Conservation (phyloP, 805 yeast species). For the Kluyveromyces nonfermentans region DNA sequence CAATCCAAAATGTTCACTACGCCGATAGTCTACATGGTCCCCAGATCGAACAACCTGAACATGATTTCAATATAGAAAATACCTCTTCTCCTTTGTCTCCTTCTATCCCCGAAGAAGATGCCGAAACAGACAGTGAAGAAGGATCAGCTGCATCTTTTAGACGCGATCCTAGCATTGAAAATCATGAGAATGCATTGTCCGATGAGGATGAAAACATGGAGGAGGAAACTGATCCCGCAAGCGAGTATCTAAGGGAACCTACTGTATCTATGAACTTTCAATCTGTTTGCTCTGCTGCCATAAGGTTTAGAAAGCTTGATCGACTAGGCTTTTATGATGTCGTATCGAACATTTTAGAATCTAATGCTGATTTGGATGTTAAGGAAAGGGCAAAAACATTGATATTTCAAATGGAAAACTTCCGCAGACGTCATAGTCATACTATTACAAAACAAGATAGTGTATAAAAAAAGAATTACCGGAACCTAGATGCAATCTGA, state of each 20-base stretch:
- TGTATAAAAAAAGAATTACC: not conserved
- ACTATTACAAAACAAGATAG: not conserved
- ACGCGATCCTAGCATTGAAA: not conserved
- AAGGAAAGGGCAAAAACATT: slow-evolving; percentile 25
- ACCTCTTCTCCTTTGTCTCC: not conserved
- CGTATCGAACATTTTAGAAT: slow-evolving; percentile 14
- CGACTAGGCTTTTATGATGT: slow-evolving; percentile 22
- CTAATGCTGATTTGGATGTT: slow-evolving; percentile 2
- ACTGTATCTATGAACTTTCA: slow-evolving; percentile 4
- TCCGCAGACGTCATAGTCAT: slow-evolving; percentile 13
- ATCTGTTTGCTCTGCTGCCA: slow-evolving; percentile 15
- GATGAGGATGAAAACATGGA: slow-evolving; percentile 4
- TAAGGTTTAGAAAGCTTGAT: slow-evolving; percentile 23
- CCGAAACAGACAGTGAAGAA: not conserved
- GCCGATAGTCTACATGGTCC: not conserved
- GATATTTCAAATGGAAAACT: slow-evolving; percentile 25
- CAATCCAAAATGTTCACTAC: slow-evolving; percentile 8
- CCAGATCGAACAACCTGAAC: not conserved
- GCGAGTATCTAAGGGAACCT: not conserved
- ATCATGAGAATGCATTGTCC: not conserved
- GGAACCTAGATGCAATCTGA: not conserved
- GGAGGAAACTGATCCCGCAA: not conserved
- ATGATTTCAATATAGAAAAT: not conserved
- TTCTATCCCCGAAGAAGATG: not conserved
- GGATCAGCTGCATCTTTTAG: not conserved